phyloP scores from a whole-genome alignment of 805 yeast genomes.

The Candida gorgasii region DNA sequence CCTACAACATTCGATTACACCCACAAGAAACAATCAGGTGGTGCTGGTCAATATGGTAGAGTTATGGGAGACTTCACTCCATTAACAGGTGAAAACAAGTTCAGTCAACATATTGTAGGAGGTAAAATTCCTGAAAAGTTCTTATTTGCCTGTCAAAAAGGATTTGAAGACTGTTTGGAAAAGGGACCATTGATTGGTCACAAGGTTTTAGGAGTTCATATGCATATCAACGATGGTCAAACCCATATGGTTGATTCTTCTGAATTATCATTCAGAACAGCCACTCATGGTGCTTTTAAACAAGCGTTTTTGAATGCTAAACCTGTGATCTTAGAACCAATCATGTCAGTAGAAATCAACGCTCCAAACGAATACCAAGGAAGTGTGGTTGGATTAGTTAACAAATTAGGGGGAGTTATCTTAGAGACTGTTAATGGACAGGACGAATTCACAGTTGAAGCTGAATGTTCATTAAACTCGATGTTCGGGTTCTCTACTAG shows the following conservation, averaged over 20 bases:
- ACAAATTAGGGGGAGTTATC: constrained; percentile 89
- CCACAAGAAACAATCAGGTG: constrained; percentile 98
- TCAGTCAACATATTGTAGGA: constrained; percentile 88
- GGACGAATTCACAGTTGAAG: constrained; percentile 90
- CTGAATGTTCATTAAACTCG: constrained; percentile 95
- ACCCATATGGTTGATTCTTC: constrained; percentile 97
- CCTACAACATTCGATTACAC: constrained; percentile 85
- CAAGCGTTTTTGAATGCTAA: constrained; percentile 82
- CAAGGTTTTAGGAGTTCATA: constrained; percentile 85
- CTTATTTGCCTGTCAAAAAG: constrained; percentile 90
- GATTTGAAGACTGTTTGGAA: constrained; percentile 91
- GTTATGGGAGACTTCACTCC: constrained; percentile 83
- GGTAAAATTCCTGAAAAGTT: constrained; percentile 96
- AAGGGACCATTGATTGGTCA: constrained; percentile 98
- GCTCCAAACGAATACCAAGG: constrained; percentile 98
- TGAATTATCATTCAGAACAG: constrained; percentile 92
- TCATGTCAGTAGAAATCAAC: constrained; percentile 89
- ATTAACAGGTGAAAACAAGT: constrained; percentile 66
- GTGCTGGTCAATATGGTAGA: constrained; percentile 99
- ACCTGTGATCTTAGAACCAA: constrained; percentile 93
- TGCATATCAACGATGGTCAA: constrained; percentile 96
- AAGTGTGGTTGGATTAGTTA: constrained; percentile 82
- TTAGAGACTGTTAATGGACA: constrained; percentile 91
- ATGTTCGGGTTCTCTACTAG: constrained; percentile 97
- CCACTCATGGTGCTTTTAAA: constrained; percentile 88